Percentiles rank a stretch among this genome's conserved stretches.
Evolutionary conservation across 768 basidiomycete species (phyloP).

Genomic region (Naganishia antarctica): DNA sequence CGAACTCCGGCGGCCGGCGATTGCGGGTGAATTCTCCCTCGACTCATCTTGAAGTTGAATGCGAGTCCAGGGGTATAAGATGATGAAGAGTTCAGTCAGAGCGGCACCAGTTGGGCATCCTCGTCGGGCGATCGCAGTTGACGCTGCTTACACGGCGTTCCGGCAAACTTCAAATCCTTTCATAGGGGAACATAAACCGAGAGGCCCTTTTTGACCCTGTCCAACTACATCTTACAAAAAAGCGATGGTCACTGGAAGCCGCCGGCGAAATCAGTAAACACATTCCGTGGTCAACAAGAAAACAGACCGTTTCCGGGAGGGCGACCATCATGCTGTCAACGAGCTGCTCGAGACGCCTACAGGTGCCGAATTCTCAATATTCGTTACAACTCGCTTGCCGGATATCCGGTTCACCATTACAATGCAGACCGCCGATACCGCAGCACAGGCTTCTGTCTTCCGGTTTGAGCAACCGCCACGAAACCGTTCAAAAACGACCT

Average conservation of each 20-base stretch:
- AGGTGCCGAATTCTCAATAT: background rate
- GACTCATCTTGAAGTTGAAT: no score
- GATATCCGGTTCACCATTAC: background rate
- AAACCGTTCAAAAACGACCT: background rate
- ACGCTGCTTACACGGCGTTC: conserved; percentile 18
- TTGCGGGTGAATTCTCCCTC: no score
- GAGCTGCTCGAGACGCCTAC: background rate
- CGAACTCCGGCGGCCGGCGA: no score
- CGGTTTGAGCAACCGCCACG: background rate
- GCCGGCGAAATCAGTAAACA: background rate
- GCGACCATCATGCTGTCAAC: conserved; percentile 7
- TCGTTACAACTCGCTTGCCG: background rate
- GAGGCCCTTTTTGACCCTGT: no score
- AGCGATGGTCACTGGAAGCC: background rate
- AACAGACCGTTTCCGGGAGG: background rate
- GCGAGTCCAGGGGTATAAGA: no score
- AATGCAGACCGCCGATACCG: background rate
- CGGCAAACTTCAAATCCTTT: conserved; percentile 14
- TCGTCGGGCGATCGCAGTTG: conserved; percentile 8
- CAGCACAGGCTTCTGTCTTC: background rate
- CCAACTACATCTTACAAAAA: background rate
- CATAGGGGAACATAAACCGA: background rate
- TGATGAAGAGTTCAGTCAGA: no score
- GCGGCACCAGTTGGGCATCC: background rate
- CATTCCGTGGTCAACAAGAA: background rate